Evolutionary conservation across 2,329 filamentous ascomycete species (phyloP), one percentile per base, ranked within the genome.

Genomic region (Catunica adiposa): DNA sequence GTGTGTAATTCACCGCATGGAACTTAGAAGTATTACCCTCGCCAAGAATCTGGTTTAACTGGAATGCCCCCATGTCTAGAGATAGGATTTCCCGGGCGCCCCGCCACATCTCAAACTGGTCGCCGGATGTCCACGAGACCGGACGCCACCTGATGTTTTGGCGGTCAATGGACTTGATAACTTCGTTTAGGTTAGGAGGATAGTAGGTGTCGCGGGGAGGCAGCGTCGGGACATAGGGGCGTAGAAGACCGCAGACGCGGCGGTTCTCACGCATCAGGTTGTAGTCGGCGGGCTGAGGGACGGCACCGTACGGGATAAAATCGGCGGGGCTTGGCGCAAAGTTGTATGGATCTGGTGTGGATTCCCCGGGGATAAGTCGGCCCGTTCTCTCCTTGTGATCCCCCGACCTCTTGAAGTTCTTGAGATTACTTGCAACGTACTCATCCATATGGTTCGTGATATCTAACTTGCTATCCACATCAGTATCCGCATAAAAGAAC

Each of bases 11-110:
- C n/a, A 47, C 50, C 9, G 44, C 23, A 15, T 42, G 15, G 37
- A 51, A 57, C 9, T 17, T 9, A 52, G 66, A 55, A 1, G 62
- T 62, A 58, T 65, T 17, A 34, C 2, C 9, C 54, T n/a, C 38
- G 14, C 20, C 34, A 64, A 51, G 20, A 66, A 34, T 5, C 29
- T 5, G 5, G 11, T 34, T 11, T 11, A 34, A 59, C 23, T 58
- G 53, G 11, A 53, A 61, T 1, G 63, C 54, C n/a, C 62, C 61
- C 5, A 64, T 38, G 52, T 62, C 58, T 42, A 60, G 61, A 9
- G 61, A 55, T 20, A 66, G 47, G 4, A 68, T 47, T 40, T 63
- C 60, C 1, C 58, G 50, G 4, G 65, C 56, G 1, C 61, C 62
- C 9, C 55, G 57, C 63, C 63, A 65, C 46, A 55, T 42, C 14